A percentile compares a stretch with the other conserved stretches of the same genome.
These are phyloP conservation scores for Capsella rubella DNA, from an alignment of 441 rosid species.

Conservation along the genomic window DNA sequence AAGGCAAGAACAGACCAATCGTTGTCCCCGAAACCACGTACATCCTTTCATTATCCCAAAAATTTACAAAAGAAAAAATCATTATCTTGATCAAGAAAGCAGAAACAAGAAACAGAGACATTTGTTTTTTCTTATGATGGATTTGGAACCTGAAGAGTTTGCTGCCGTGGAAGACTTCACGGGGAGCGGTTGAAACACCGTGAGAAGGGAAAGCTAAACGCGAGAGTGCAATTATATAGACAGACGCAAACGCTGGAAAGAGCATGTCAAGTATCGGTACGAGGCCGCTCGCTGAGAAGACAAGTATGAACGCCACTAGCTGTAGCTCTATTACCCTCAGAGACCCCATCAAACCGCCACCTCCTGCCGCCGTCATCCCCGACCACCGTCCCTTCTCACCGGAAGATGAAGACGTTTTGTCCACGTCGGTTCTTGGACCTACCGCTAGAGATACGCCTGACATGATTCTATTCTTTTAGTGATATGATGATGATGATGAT, in stretches of 20 bases:
- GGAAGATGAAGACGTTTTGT: constrained; percentile 37
- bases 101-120: not conserved
- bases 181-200: constrained; percentile 46
- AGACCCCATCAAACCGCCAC: constrained; percentile 76
- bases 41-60: constrained; percentile 33
- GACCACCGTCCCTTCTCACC: constrained; percentile 51
- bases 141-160: constrained; percentile 52
- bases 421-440: constrained; percentile 53
- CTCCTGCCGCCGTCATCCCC: constrained; percentile 43
- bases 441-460: constrained; percentile 81
- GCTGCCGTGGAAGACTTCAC: constrained; percentile 67
- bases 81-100: not conserved
- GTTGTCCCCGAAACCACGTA: constrained; percentile 76
- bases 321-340: constrained; percentile 83
- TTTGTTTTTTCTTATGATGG: not conserved
- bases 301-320: constrained; percentile 83
- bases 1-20: constrained; percentile 77
- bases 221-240: constrained; percentile 70
- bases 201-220: constrained; percentile 74
- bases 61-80: not conserved
- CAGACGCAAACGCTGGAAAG: constrained; percentile 78
- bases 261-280: constrained; percentile 82
- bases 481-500: not conserved
- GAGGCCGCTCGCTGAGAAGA: constrained; percentile 85
- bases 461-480: constrained; percentile 46